Evolutionary conservation across 495 filamentous ascomycete species (phyloP).

Genomic region (Copromyces sp.): DNA sequence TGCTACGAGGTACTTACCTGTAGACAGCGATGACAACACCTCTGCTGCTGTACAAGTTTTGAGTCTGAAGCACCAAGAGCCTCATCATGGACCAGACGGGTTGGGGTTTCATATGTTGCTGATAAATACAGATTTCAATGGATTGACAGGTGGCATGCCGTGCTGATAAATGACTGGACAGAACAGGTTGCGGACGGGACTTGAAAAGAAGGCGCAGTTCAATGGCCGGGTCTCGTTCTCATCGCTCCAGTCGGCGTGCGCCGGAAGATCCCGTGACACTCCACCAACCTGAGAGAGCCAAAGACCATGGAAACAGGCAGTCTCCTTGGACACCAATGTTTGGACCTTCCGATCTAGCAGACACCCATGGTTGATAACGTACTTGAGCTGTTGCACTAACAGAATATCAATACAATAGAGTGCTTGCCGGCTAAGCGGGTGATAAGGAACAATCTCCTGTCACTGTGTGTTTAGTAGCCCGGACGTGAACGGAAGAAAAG

Average conservation of each 20-base stretch:
- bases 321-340: background rate
- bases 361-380: background rate
- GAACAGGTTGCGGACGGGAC: background rate
- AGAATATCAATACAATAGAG: background rate
- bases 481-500: background rate
- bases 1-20: background rate
- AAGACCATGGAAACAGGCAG: background rate
- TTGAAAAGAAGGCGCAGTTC: background rate
- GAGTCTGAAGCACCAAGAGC: background rate
- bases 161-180: background rate
- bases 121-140: background rate
- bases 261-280: slow-evolving; percentile 9
- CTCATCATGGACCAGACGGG: background rate
- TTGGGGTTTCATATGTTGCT: background rate
- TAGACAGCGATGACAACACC: too few relatives aligned
- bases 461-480: background rate
- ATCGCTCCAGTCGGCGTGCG: background rate
- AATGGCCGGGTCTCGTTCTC: background rate
- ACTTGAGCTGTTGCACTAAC: background rate
- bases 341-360: background rate
- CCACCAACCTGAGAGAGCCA: background rate
- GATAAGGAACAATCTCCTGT: background rate
- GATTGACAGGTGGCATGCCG: background rate
- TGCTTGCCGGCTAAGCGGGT: background rate
- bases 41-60: background rate